Percentiles rank a stretch among this genome's conserved stretches.
These are phyloP conservation scores for Papilionanthe hybrid DNA, from an alignment of 116 monocot species.

Conservation along the genomic window DNA sequence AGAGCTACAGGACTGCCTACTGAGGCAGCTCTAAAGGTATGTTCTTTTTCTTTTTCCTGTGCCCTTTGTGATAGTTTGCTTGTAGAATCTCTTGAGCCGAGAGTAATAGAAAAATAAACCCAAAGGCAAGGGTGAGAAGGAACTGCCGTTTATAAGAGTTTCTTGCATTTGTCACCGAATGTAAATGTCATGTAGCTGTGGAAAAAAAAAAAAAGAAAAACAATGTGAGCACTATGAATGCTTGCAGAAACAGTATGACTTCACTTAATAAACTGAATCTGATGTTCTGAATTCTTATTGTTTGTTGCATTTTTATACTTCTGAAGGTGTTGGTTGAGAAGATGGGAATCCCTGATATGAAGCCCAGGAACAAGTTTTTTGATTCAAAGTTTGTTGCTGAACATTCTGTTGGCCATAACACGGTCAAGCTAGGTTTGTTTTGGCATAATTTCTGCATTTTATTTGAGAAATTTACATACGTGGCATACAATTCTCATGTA, in stretches of 20 bases:
- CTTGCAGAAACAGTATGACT: no score
- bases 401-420: conserved; percentile 29
- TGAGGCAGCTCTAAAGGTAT: conserved; percentile 84
- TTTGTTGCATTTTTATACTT: not conserved
- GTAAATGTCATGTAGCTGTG: no score
- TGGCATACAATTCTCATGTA: no score
- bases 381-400: conserved; percentile 32
- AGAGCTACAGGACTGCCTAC: conserved; percentile 66
- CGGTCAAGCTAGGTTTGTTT: conserved; percentile 44
- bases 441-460: not conserved
- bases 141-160: no score
- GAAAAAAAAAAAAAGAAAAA: no score
- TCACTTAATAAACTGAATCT: not conserved
- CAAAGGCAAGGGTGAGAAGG: no score
- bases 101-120: not conserved
- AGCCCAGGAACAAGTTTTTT: conserved; percentile 31
- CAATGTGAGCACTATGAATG: no score
- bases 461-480: no score
- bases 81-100: not conserved
- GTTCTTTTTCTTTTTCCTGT: not conserved
- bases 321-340: conserved; percentile 78
- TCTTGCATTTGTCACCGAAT: no score
- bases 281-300: not conserved
- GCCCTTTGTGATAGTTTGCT: not conserved
- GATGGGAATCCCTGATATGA: conserved; percentile 72